These are phyloP conservation scores for Didymella lethalis DNA, from an alignment of 2,329 filamentous ascomycete genomes.

Conservation along the genomic window DNA sequence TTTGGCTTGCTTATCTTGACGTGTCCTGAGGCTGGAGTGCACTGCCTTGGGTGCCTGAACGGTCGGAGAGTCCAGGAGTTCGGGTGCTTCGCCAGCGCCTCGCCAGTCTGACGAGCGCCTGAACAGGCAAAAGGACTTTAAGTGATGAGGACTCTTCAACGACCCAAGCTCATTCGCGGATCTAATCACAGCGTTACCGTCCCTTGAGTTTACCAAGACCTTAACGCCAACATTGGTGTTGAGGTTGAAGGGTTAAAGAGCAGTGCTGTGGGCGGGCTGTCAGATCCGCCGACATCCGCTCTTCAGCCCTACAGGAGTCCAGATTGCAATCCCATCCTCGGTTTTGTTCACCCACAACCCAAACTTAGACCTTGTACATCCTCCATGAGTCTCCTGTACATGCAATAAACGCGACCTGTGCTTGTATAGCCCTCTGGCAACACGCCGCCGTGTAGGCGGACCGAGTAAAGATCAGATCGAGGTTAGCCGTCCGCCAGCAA, in stretches of 20 bases:
- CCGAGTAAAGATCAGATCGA: background rate
- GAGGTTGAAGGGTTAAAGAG: background rate
- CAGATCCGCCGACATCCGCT: background rate
- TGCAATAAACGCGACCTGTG: background rate
- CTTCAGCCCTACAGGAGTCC: background rate
- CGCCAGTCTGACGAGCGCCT: background rate
- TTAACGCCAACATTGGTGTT: background rate
- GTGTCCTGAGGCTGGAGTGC: constrained; percentile 22
- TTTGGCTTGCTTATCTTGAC: constrained; percentile 16
- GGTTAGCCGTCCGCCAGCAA: background rate
- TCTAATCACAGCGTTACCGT: background rate
- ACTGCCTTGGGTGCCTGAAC: constrained; percentile 19
- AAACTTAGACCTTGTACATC: background rate
- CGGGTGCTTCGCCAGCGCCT: background rate
- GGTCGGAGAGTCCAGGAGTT: constrained; percentile 6
- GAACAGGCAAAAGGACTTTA: background rate
- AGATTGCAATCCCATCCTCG: background rate
- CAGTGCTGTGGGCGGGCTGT: background rate
- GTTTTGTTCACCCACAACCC: background rate
- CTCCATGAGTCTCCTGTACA: background rate
- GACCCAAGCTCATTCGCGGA: too few relatives aligned
- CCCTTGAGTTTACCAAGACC: background rate
- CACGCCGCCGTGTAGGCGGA: background rate
- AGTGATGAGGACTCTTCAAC: background rate
- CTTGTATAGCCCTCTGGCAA: background rate